Base-by-base conservation (phyloP, 148 eudicot genomes). In the Nyssa sinensis region DNA sequence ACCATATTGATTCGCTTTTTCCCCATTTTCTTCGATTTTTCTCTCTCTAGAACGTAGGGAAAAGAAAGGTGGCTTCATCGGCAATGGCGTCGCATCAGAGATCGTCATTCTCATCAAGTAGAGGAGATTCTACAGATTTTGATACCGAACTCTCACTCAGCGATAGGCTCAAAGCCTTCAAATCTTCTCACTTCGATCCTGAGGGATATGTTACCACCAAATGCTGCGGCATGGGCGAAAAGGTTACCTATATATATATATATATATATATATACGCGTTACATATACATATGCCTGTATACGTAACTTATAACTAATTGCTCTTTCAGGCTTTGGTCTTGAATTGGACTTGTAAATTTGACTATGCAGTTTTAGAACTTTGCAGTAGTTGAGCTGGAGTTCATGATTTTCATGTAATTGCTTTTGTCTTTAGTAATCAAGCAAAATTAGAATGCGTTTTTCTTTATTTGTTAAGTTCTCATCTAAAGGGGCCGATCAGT, bases 131-230 rank as follows among this genome's bases (percentile, higher is more conserved):
- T 25, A 12, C 58, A 0, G 97, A 91, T 57, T 90, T 94, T 68
- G 93, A 85, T 7, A 29, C 79, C 1, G 96, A 89, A 37, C 70
- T 84, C 17, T 65, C 97, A 2, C 87, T 95, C 64, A 86, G 91
- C 37, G 99, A 92, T 10, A 89, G 80, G 64, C 91, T 94, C 76
- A 92, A 87, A 82, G 79, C 76, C 21, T 94, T 95, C 84, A 95
- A 91, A 79, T 77, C 84, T 62, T 82, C 93, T 1, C 67, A 75
- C 3, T 95, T 92, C 37, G 90, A 95, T 72, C 78, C 91, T 6
- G 91, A 95, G 62, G 66, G 71, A 23, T 95, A 87, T 57, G 81
- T 95, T 69, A 72, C 83, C 72, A 84, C 74, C 27, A 88, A 88
- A 85, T 92, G 97, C 70, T 84, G 72, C 1, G 80, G 70, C 63